Conservation (phyloP, 768 basidiomycete genomes). For the Lactarius hengduanensis region DNA sequence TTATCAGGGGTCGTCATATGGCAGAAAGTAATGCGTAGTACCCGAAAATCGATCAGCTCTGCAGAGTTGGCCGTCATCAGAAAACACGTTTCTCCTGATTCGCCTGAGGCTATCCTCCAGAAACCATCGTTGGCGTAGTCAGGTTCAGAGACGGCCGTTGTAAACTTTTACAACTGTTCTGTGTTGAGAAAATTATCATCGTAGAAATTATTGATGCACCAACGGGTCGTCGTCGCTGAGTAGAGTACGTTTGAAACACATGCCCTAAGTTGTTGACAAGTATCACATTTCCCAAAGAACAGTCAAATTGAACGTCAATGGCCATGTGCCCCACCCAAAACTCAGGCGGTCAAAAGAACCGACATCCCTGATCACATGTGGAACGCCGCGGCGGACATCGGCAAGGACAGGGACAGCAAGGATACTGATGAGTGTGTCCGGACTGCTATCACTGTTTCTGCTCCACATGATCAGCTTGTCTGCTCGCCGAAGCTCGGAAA, state of each 20-base stretch:
- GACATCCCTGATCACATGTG: slow-evolving; percentile 20
- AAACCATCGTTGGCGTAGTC: slow-evolving; percentile 38
- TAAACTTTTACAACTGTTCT: slow-evolving; percentile 16
- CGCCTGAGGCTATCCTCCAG: slow-evolving; percentile 51
- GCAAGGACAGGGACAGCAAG: slow-evolving; percentile 8
- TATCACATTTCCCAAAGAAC: slow-evolving; percentile 9
- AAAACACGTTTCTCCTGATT: slow-evolving; percentile 39
- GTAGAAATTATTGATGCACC: not conserved
- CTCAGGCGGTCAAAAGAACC: slow-evolving; percentile 37
- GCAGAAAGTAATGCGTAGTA: slow-evolving; percentile 35
- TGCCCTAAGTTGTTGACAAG: slow-evolving; percentile 20
- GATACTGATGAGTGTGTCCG: slow-evolving; percentile 47
- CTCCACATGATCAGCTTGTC: slow-evolving; percentile 9
- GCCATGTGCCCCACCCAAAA: slow-evolving; percentile 41
- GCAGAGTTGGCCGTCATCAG: slow-evolving; percentile 48
- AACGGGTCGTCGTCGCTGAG: not conserved
- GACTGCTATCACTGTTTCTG: slow-evolving; percentile 39
- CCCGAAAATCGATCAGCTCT: slow-evolving; percentile 54
- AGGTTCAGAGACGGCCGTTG: slow-evolving; percentile 9
- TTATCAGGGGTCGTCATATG: not conserved
- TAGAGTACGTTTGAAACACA: slow-evolving; percentile 15
- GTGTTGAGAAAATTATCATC: slow-evolving; percentile 1
- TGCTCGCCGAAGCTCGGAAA: slow-evolving; percentile 11
- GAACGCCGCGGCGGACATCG: not conserved
- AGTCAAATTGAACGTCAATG: slow-evolving; percentile 48